Conservation (phyloP, 495 filamentous ascomycete genomes). For the Hypomontagnella monticulosa region DNA sequence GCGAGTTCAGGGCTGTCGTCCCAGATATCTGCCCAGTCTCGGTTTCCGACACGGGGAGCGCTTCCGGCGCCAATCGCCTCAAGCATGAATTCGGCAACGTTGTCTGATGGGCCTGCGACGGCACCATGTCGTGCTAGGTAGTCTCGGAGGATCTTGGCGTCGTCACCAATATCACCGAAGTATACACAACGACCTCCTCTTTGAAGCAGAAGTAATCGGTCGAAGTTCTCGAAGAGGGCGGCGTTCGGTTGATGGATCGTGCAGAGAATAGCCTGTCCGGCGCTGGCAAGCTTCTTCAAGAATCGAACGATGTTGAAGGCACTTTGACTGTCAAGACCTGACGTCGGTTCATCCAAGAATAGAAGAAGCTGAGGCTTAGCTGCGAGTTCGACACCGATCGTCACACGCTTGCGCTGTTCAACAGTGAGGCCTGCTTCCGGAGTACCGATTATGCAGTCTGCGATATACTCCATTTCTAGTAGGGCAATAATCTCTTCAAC, state of each 20-base stretch:
- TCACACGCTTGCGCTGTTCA: slow-evolving; percentile 90
- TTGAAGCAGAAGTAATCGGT: slow-evolving; percentile 74
- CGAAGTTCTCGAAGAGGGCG: slow-evolving; percentile 83
- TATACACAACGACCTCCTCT: slow-evolving; percentile 78
- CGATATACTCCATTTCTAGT: slow-evolving; percentile 83
- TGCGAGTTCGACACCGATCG: slow-evolving; percentile 88
- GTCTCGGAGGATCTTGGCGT: slow-evolving; percentile 56
- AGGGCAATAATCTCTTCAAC: slow-evolving; percentile 84
- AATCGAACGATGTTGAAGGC: slow-evolving; percentile 92
- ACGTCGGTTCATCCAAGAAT: slow-evolving; percentile 92
- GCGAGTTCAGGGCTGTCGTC: slow-evolving; percentile 73
- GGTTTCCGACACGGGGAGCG: slow-evolving; percentile 73
- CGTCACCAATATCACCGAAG: slow-evolving; percentile 68
- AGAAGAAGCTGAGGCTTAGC: slow-evolving; percentile 86
- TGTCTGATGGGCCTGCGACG: slow-evolving; percentile 64
- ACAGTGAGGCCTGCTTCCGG: slow-evolving; percentile 83
- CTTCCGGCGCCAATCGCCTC: slow-evolving; percentile 85
- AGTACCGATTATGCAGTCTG: slow-evolving; percentile 84
- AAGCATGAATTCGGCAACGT: slow-evolving; percentile 89
- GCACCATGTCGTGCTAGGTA: slow-evolving; percentile 66
- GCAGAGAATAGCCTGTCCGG: slow-evolving; percentile 88
- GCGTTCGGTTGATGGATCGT: slow-evolving; percentile 94
- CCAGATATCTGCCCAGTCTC: slow-evolving; percentile 87
- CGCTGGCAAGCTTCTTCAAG: slow-evolving; percentile 80
- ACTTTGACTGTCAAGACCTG: slow-evolving; percentile 83